These are phyloP conservation scores for Pseudogymnoascus sp. DNA, from an alignment of 2,329 filamentous ascomycete species.

Conservation along the genomic window DNA sequence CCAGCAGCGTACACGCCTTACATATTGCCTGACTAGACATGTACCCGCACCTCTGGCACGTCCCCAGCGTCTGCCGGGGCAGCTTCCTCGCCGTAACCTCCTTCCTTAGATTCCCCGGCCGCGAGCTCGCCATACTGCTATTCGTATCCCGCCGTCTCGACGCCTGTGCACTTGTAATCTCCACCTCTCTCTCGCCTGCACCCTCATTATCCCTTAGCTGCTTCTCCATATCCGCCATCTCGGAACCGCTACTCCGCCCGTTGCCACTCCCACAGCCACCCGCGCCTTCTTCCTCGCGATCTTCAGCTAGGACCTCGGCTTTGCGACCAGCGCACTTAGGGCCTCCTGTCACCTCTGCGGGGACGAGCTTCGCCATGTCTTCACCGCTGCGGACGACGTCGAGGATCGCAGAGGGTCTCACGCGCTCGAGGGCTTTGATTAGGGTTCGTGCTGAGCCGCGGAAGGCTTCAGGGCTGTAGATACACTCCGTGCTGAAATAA, in stretches of 20 bases:
- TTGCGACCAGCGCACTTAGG: conserved; percentile 38
- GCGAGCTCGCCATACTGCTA: conserved; percentile 13
- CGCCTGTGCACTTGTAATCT: conserved; percentile 42
- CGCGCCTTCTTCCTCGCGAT: conserved; percentile 39
- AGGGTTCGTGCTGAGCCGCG: conserved; percentile 81
- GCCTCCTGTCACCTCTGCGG: conserved; percentile 44
- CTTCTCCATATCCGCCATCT: conserved; percentile 77
- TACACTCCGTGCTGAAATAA: conserved; percentile 97
- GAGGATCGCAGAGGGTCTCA: conserved; percentile 86
- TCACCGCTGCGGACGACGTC: conserved; percentile 93
- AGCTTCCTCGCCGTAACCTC: conserved; percentile 27
- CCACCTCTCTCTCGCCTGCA: conserved; percentile 54
- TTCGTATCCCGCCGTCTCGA: conserved; percentile 16
- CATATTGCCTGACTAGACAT: conserved; percentile 91
- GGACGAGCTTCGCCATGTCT: conserved; percentile 87
- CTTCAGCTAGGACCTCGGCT: conserved; percentile 27
- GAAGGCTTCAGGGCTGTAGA: conserved; percentile 96
- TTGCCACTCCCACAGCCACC: conserved; percentile 70
- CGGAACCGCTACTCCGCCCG: conserved; percentile 58
- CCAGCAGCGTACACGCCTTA: conserved; percentile 85
- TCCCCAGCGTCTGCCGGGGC: conserved; percentile 67
- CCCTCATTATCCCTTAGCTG: conserved; percentile 57
- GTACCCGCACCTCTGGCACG: conserved; percentile 83
- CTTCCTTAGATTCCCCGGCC: conserved; percentile 23
- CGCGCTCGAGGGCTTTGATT: conserved; percentile 91